Base-by-base conservation (phyloP, 1,139 yeast genomes). In the Geotrichum citri-aurantii region DNA sequence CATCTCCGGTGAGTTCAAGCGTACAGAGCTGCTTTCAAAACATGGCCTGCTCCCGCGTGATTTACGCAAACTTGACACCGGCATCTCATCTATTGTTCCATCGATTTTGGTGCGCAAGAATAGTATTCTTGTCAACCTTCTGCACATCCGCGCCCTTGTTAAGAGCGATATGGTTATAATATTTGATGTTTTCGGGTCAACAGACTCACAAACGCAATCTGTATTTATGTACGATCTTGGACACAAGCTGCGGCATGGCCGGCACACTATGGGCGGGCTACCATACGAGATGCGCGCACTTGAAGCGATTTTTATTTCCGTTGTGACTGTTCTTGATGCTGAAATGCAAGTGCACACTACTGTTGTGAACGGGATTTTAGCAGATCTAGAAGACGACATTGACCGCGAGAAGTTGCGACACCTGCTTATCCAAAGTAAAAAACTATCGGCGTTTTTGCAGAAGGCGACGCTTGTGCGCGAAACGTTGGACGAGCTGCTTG, bases 1-100 rank as follows among this genome's bases (percentile, higher is more conserved):
- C 5, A 89, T 88, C 1, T 84, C 95, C 0, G 84, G 89, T 56
- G 88, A 85, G 66, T 86, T 83, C 66, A 91, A 89, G 59, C 86
- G 90, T 69, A 82, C 87, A 75, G 82, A 84, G 62, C 82, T 95
- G 60, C 76, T 95, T 17, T 79, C 83, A 60, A 85, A 87, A 62
- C 90, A 89, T 68, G 88, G 88, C 40, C 73, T 90, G 48, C 80
- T 85, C 54, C 96, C 97, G 0, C 79, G 97, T 64, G 97, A 90
- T 70, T 75, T 90, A 57, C 75, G 97, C 4, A 90, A 89, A 67
- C 86, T 95, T 58, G 99, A 93, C 73, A 86, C 95, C 7, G 89
- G 96, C 0, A 81, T 88, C 29, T 85, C 88, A 62, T 96, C 91
- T 71, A 88, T 93, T 42, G 93, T 90, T 10, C 99, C 99, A 0